Percentiles rank a stretch among this genome's conserved stretches.
phyloP scores from a whole-genome alignment of 1,284 basidiomycete genomes.

The Ustilago shanxiensis region DNA sequence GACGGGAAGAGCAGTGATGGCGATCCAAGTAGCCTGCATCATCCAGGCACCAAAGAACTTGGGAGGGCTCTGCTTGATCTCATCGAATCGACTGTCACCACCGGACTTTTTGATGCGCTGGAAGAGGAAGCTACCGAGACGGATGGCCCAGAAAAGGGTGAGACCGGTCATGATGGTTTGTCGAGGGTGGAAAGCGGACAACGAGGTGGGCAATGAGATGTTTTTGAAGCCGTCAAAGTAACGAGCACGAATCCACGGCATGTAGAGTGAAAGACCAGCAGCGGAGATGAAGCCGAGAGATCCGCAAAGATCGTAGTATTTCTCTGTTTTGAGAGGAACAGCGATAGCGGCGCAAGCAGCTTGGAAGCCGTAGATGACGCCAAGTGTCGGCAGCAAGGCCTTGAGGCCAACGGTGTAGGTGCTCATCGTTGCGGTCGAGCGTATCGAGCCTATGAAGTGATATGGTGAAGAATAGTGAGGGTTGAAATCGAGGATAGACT shows the following conservation, averaged over 20 bases:
- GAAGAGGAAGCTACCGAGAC: slow-evolving; percentile 78
- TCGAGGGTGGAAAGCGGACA: slow-evolving; percentile 75
- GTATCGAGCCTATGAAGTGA: no score
- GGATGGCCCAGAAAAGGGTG: slow-evolving; percentile 76
- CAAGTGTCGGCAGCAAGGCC: slow-evolving; percentile 53
- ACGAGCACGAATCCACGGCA: slow-evolving; percentile 61
- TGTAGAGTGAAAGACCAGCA: slow-evolving; percentile 77
- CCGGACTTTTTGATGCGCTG: slow-evolving; percentile 74
- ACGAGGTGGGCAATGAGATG: slow-evolving; percentile 38
- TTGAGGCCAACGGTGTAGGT: slow-evolving; percentile 55
- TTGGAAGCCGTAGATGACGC: slow-evolving; percentile 61
- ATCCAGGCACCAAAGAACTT: slow-evolving; percentile 79
- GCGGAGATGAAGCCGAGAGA: slow-evolving; percentile 79
- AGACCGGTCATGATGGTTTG: slow-evolving; percentile 76
- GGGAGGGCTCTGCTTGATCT: slow-evolving; percentile 77
- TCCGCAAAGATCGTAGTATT: slow-evolving; percentile 71
- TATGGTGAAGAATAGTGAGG: no score
- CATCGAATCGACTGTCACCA: slow-evolving; percentile 79
- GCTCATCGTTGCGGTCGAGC: slow-evolving; percentile 29
- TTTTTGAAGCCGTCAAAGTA: slow-evolving; percentile 50
- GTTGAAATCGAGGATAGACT: no score
- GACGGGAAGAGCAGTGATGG: slow-evolving; percentile 75
- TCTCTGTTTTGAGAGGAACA: slow-evolving; percentile 57
- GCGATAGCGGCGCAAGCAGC: slow-evolving; percentile 52
- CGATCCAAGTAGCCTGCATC: slow-evolving; percentile 81